These are phyloP conservation scores for Aspergillus fumigatiaffinis DNA, from an alignment of 2,329 filamentous ascomycete genomes.

Conservation along the genomic window DNA sequence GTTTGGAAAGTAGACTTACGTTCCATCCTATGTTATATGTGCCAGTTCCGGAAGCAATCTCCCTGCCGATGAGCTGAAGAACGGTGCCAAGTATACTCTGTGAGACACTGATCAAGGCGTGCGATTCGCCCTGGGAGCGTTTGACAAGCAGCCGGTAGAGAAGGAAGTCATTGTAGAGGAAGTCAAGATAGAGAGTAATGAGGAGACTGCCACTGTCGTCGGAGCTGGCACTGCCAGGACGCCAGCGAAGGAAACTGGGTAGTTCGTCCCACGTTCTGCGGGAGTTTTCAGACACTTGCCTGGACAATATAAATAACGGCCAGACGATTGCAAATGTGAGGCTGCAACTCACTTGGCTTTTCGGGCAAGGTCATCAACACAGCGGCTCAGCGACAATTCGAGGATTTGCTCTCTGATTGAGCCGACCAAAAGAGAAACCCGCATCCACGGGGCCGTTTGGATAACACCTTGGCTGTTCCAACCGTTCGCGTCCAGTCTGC, in stretches of 20 bases:
- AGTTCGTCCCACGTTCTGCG: constrained; percentile 10
- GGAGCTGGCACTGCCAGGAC: constrained; percentile 2
- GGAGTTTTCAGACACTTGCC: constrained; percentile 14
- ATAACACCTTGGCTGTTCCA: too few species aligned
- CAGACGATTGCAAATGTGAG: background rate
- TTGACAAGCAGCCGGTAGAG: constrained; percentile 19
- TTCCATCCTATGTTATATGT: constrained; percentile 13
- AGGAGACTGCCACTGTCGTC: constrained; percentile 9
- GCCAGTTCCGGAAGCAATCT: constrained; percentile 8
- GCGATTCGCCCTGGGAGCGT: constrained; percentile 15
- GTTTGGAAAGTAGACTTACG: constrained; percentile 6
- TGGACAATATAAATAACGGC: background rate
- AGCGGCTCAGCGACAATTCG: constrained; percentile 9
- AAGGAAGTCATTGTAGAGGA: constrained; percentile 23
- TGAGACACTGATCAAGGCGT: constrained; percentile 16
- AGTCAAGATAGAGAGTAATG: constrained; percentile 17
- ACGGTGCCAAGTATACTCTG: constrained; percentile 20
- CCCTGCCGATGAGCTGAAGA: constrained; percentile 10
- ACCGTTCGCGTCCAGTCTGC: too few species aligned
- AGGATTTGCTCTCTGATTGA: background rate
- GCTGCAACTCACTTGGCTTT: constrained; percentile 14
- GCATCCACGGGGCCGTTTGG: background rate
- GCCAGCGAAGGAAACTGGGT: constrained; percentile 19
- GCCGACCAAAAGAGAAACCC: background rate
- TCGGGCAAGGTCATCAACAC: constrained; percentile 11